Conservation (phyloP, 2,329 filamentous ascomycete genomes). For the Neofusicoccum sp. region DNA sequence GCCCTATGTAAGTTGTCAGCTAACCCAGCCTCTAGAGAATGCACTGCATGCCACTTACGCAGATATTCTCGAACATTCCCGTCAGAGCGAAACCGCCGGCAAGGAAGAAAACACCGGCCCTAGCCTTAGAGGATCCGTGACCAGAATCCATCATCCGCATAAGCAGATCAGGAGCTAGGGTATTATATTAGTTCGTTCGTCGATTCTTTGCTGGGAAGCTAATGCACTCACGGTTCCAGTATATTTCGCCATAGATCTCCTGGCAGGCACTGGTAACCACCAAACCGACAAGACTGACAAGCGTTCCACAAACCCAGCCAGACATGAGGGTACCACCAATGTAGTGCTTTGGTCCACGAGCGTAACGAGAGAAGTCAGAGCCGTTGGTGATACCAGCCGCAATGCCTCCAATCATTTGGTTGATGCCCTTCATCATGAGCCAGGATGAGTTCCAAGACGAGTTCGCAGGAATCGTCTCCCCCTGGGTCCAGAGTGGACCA, state of each 20-base stretch:
- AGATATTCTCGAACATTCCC: slow-evolving; percentile 43
- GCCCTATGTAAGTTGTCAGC: no score
- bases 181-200: background rate
- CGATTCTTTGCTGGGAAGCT: slow-evolving; percentile 15
- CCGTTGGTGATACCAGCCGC: slow-evolving; percentile 45
- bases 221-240: slow-evolving; percentile 35
- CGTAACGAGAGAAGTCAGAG: slow-evolving; percentile 47
- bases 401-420: slow-evolving; percentile 42
- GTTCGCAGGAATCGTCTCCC: slow-evolving; percentile 35
- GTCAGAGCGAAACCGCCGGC: slow-evolving; percentile 36
- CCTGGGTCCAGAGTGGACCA: slow-evolving; percentile 43
- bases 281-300: slow-evolving; percentile 45
- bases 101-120: slow-evolving; percentile 38
- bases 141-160: slow-evolving; percentile 47
- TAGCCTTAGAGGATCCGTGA: slow-evolving; percentile 38
- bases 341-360: slow-evolving; percentile 35
- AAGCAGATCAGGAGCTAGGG: slow-evolving; percentile 38
- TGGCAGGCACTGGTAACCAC: slow-evolving; percentile 42
- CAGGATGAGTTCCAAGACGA: slow-evolving; percentile 42
- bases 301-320: slow-evolving; percentile 41
- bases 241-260: slow-evolving; percentile 37
- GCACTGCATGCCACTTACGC: no score
- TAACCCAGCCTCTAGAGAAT: no score
- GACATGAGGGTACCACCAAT: slow-evolving; percentile 41
- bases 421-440: slow-evolving; percentile 48